Percentiles rank a stretch among this genome's conserved stretches.
Evolutionary conservation across 1,284 basidiomycete genomes (phyloP).

Genomic region (Anthracocystis panici-leucophaei): DNA sequence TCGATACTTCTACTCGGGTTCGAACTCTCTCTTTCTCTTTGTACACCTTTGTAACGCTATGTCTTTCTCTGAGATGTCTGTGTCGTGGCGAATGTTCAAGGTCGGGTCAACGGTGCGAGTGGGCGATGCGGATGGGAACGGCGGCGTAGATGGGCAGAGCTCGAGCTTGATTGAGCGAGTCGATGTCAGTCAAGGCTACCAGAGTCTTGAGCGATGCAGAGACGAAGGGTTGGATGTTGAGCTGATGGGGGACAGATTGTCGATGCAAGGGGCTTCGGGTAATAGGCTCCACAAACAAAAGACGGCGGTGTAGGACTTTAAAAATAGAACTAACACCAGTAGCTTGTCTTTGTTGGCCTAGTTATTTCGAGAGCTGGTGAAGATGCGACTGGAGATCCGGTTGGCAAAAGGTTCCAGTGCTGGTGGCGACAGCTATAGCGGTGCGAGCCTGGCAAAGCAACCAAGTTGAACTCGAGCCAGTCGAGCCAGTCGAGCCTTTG

Average conservation of each 20-base stretch:
- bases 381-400: constrained; percentile 8
- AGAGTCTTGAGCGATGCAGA: constrained; percentile 9
- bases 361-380: neutral
- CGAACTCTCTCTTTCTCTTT: constrained; percentile 18
- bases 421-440: neutral
- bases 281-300: constrained; percentile 33
- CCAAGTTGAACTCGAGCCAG: constrained; percentile 36
- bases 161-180: neutral
- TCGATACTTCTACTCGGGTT: constrained; percentile 3
- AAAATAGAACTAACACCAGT: neutral
- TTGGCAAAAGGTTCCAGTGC: constrained; percentile 9
- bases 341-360: neutral
- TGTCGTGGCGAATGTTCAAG: constrained; percentile 8
- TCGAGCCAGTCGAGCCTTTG: constrained; percentile 41
- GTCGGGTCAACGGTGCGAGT: constrained; percentile 3
- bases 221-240: constrained; percentile 5
- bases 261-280: constrained; percentile 27
- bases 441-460: constrained; percentile 5
- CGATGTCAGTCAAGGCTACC: constrained; percentile 9
- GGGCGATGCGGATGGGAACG: neutral
- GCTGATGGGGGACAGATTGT: constrained; percentile 7
- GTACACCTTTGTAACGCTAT: neutral
- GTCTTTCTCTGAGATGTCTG: neutral
- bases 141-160: neutral
- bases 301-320: constrained; percentile 5